Evolutionary conservation across 129 eudicot genomes (phyloP), one percentile per base, ranked within the genome.

Genomic region (Deinandra increscens): DNA sequence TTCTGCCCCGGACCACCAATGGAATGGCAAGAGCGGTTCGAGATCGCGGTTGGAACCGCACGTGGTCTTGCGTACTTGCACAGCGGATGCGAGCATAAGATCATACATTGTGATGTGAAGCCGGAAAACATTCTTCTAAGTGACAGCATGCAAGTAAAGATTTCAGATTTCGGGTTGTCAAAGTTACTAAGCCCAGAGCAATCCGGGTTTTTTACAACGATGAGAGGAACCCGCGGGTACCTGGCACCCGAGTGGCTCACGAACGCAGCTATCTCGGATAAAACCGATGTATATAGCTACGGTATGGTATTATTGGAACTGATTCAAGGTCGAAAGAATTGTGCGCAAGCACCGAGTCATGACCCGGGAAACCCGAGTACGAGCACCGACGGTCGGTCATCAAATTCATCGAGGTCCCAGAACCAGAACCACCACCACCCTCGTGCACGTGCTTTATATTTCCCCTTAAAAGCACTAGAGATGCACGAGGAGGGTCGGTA

Each of bases 181-280:
- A 91, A 88, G 56, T 83, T 91, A 44, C 64, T 91, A 13, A 86
- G 78, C 50, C 88, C 87, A 0, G 96, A 91, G 62, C 90, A 91
- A 75, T 91, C 97, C 4, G 80, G 90, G 19, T 83, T 68, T 20
- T 80, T 91, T 74, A 88, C 97, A 0, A 91, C 97, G 9, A 91
- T 91, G 97, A 78, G 97, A 63, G 97, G 97, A 5, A 91, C 97
- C 6, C 86, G 96, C 0, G 96, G 96, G 26, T 89, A 89, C 66
- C 84, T 89, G 7, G 96, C 96, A 44, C 97, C 97, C 12, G 97
- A 91, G 64, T 91, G 97, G 97, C 94, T 91, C 10, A 91, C 96
- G 9, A 91, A 91, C 74, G 81, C 97, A 0, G 83, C 96, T 2
- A 75, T 91, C 5, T 88, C 96, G 0, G 96, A 91, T 19, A 91